These are phyloP conservation scores for Lepiota brunneoincarnata DNA, from an alignment of 768 basidiomycete species.

Conservation along the genomic window DNA sequence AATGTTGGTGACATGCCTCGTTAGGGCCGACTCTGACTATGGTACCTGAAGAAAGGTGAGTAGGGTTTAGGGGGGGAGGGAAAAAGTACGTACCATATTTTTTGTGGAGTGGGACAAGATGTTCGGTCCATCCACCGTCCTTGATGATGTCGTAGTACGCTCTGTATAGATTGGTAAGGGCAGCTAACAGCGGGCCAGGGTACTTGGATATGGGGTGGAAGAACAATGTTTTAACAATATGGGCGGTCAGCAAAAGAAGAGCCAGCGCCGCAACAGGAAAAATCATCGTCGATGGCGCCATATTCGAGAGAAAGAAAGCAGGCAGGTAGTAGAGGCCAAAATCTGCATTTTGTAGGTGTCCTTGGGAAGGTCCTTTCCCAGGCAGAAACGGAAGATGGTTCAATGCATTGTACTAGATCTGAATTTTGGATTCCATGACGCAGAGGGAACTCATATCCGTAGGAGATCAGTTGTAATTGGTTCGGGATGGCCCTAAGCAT, in stretches of 20 bases:
- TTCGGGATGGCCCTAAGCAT: too few relatives aligned
- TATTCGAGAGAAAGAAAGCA: background rate
- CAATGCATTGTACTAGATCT: too few relatives aligned
- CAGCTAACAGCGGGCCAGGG: conserved; percentile 33
- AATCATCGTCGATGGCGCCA: background rate
- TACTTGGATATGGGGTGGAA: conserved; percentile 27
- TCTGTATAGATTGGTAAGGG: conserved; percentile 29
- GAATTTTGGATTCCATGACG: too few relatives aligned
- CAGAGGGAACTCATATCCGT: too few relatives aligned
- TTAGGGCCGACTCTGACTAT: conserved; percentile 37
- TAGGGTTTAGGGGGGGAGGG: background rate
- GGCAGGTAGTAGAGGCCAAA: background rate
- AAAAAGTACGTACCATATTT: conserved; percentile 28
- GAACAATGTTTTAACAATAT: conserved; percentile 18
- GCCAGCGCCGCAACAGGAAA: background rate
- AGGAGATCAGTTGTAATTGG: too few relatives aligned
- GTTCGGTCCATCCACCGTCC: conserved; percentile 35
- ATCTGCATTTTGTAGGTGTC: background rate
- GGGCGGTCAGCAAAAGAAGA: background rate
- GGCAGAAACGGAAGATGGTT: too few relatives aligned
- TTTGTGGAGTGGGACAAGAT: conserved; percentile 33
- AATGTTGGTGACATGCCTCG: conserved; percentile 25
- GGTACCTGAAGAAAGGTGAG: conserved; percentile 23
- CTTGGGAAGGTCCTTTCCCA: background rate
- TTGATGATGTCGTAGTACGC: conserved; percentile 33